Base-by-base conservation (phyloP, 768 basidiomycete species). In the Lentinula boryana region DNA sequence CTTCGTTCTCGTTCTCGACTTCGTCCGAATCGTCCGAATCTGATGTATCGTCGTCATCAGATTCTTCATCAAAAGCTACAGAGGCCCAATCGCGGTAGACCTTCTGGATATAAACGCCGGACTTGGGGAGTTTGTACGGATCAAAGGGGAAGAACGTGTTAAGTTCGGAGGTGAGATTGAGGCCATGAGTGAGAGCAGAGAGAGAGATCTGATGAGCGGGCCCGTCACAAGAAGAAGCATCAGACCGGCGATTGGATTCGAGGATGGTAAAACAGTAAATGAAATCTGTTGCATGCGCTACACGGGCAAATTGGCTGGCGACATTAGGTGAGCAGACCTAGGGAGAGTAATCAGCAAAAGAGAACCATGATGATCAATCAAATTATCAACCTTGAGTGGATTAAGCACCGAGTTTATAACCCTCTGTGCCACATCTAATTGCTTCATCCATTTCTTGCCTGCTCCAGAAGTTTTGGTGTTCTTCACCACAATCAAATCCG, bases 121-220 rank as follows among this genome's bases (percentile, higher is more conserved):
- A 94, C 60, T 85, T 81, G 0, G 93, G 89, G 4, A 99, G 84
- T 62, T 87, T 90, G 77, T 93, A 98, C 2, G 97, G 97, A 72
- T 99, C 97, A 70, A 99, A 99, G 0, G 97, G 97, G 78, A 99
- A 99, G 78, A 98, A 98, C 10, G 88, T 86, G 69, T 93, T 94
- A 59, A 98, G 79, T 62, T 95, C 93, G 8, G 82, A 77, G 55
- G 83, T 83, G 62, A 78, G 66, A 52, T 74, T 9, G 16, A 15
- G 36, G 21, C 23, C 23, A 15, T 56, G 12, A 4, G 40, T 31
- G 15, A 56, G 23, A 6, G 55, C 23, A 10, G 66, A 67, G 18
- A 64, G 68, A 62, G 65, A 69, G n/a, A 69, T 58, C 16, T 60
- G 63, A 12, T 54, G 58, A 40, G 12, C 18, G 59, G 59, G 58